Base-by-base conservation (phyloP, 345 rosid genomes). In the Syzygium jambos region DNA sequence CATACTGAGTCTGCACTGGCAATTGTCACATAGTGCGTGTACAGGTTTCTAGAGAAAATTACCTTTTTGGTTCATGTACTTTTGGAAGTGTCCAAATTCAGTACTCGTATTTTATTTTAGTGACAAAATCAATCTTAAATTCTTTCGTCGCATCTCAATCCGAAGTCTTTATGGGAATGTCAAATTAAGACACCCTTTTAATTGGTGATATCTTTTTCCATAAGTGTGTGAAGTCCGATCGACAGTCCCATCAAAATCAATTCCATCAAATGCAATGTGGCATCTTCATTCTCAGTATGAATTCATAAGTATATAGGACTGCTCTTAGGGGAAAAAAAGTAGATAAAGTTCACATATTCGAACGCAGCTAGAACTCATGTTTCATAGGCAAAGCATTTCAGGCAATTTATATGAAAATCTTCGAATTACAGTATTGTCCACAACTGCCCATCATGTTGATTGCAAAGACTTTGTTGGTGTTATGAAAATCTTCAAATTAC, bases 81-180 rank as follows among this genome's bases (percentile, higher is more conserved):
- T 15, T 65, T 30, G 7, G 11, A 16, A 30, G 30, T 65, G 78
- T 16, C 78, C 43, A 16, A n/a, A 65, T 65, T 65, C 15, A 2
- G 6, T 30, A 2, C 23, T 65, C 21, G 22, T 65, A 2, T 30
- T 65, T 6, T 61, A 3, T 61, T n/a, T 61, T 61, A 61, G 19
- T 0, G 0, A n/a, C 11, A 16, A 65, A 30, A 30, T 2, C 3
- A 65, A 30, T 16, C 0, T 8, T 63, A 29, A 29, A 1, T 30
- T 16, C 11, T 30, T 30, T 65, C 0, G 0, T 65, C 6, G 0
- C 0, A 16, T 65, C 23, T 16, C 10, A 30, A 16, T 16, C 5
- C 1, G 0, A 65, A 16, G 23, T 65, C 21, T 65, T 38, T 0
- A 19, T 9, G 43, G 30, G 3, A 65, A 8, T 65, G 1, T 30